Evolutionary conservation across 257 asterid genomes (phyloP).

Genomic region (Solanum etuberosum): DNA sequence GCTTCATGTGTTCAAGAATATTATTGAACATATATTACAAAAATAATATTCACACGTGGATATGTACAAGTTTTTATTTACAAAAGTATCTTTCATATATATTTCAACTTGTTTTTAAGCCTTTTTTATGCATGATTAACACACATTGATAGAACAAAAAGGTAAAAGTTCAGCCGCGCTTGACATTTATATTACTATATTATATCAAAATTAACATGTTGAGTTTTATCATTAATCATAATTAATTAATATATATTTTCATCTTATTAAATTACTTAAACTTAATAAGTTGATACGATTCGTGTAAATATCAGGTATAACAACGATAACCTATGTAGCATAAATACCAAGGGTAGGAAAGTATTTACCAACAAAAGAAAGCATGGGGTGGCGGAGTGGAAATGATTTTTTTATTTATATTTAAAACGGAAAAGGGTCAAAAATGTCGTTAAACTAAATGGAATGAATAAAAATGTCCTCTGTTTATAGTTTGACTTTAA

Average conservation of each 20-base stretch:
- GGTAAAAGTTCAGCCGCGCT: not conserved
- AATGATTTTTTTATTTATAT: no score
- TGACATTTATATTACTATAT: no score
- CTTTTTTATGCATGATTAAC: not conserved
- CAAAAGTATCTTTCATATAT: not conserved
- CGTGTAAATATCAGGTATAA: not conserved
- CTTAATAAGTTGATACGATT: not conserved
- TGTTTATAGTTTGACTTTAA: no score
- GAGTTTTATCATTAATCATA: not conserved
- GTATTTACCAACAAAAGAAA: not conserved
- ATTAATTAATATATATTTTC: not conserved
- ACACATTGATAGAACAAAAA: not conserved
- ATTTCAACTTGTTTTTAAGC: not conserved
- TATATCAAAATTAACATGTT: not conserved
- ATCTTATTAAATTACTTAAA: not conserved
- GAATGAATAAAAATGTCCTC: no score
- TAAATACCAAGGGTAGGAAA: not conserved
- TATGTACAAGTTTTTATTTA: not conserved
- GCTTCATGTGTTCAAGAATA: not conserved
- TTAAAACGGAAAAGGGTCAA: no score
- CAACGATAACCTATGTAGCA: not conserved
- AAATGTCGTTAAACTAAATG: no score
- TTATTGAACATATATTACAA: not conserved
- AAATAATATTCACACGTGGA: not conserved
- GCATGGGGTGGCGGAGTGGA: not conserved